phyloP scores from a whole-genome alignment of 2,329 filamentous ascomycete genomes.

The Tricladium varicosporioides region DNA sequence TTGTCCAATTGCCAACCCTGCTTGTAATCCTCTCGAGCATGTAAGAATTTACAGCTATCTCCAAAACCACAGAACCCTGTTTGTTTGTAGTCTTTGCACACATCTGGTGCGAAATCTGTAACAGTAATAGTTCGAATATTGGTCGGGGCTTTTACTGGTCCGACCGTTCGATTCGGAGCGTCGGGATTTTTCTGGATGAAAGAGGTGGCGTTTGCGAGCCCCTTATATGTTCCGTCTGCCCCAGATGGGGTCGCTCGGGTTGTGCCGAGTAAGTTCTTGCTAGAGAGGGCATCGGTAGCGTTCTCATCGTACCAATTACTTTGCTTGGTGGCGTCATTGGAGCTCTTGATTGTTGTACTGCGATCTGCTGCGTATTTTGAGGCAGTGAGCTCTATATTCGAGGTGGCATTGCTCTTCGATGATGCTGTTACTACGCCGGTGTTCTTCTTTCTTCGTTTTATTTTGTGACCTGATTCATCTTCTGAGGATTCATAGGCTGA shows the following conservation, averaged over 20 bases:
- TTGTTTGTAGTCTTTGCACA: conserved; percentile 92
- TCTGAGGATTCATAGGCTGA: conserved; percentile 70
- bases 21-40: conserved; percentile 76
- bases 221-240: conserved; percentile 71
- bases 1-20: conserved; percentile 93
- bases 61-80: conserved; percentile 53
- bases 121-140: conserved; percentile 90
- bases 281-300: conserved; percentile 36
- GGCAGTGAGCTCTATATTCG: conserved; percentile 45
- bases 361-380: conserved; percentile 61
- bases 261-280: conserved; percentile 58
- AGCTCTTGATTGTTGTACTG: conserved; percentile 58
- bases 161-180: conserved; percentile 66
- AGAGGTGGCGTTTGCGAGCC: conserved; percentile 64
- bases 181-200: conserved; percentile 83
- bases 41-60: conserved; percentile 73
- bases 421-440: conserved; percentile 65
- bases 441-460: conserved; percentile 77
- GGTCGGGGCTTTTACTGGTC: conserved; percentile 82
- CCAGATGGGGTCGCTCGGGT: conserved; percentile 42
- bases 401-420: conserved; percentile 44
- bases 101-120: conserved; percentile 87
- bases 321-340: conserved; percentile 86
- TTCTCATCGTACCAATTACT: conserved; percentile 86
- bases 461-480: conserved; percentile 70